These are phyloP conservation scores for Chloromonas sp. DNA, from an alignment of 163 green algal species.

Conservation along the genomic window DNA sequence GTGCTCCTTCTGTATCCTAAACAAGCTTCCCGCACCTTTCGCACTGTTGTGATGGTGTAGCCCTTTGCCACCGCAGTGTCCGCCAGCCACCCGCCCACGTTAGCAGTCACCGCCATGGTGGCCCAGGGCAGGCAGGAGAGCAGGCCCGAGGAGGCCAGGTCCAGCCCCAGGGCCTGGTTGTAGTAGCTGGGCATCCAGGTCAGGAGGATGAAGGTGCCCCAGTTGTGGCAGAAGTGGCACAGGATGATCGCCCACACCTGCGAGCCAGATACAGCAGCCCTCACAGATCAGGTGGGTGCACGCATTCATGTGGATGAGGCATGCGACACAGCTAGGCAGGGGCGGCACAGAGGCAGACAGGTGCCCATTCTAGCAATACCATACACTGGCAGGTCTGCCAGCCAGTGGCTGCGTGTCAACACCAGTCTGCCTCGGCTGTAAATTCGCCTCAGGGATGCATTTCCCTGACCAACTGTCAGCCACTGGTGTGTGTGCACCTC, in stretches of 20 bases:
- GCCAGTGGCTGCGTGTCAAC: no score
- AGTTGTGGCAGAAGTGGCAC: constrained; percentile 99
- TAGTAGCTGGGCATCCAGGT: constrained; percentile 99
- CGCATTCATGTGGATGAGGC: no score
- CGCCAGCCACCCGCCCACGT: constrained; percentile 87
- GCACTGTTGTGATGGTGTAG: constrained; percentile 67
- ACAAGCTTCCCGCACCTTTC: constrained; percentile 58
- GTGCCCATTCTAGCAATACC: no score
- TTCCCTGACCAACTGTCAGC: no score
- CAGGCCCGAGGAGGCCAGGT: constrained; percentile 51
- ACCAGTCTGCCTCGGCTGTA: no score
- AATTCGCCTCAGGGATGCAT: no score
- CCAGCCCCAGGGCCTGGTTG: constrained; percentile 84
- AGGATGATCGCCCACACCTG: constrained; percentile 84
- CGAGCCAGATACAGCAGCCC: background rate
- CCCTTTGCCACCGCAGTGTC: constrained; percentile 75
- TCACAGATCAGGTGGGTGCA: background rate
- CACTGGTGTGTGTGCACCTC: no score
- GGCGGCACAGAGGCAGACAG: no score
- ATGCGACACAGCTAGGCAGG: no score
- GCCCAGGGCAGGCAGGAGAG: constrained; percentile 85
- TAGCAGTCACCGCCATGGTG: constrained; percentile 85
- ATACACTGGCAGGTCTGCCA: no score
- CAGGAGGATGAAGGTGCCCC: constrained; percentile 94
- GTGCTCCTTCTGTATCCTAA: background rate